Evolutionary conservation across 2,329 filamentous ascomycete genomes (phyloP), one percentile per base, ranked within the genome.

Genomic region (Cladosporium sp.): DNA sequence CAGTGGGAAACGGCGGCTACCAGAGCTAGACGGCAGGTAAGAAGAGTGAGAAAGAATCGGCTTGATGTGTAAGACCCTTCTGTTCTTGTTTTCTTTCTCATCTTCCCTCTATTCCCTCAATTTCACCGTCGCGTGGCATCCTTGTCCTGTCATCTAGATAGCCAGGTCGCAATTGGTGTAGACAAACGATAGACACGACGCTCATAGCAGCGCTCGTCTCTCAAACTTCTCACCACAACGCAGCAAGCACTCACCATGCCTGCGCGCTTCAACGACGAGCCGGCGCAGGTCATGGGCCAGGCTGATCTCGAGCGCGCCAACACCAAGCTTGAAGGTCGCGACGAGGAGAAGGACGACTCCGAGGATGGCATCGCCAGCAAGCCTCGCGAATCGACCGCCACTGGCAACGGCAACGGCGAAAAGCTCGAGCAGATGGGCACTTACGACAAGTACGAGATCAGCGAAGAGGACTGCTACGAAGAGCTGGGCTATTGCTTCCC

Each of bases 401-500:
- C 54, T 38, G 45, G 42, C 45, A 19, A n/a, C 32, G 37, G 41
- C 40, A 50, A 57, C 18, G 56, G 52, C 43, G 56, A 58, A 20
- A 56, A 64, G 19, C 54, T 62, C 8, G 61, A 65, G 30, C 56
- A 60, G 52, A 54, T 64, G 19, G 64, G 62, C 53, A 64, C 61
- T 3, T 57, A 74, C 59, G 72, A 73, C 56, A 73, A 73, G 57
- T 70, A 72, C 59, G 74, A 68, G 54, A 68, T 79, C 53, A 73
- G 68, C 0, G 77, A 79, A 51, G 68, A 68, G 13, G 73, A 78
- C 36, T 73, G 71, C 61, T 77, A 78, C 44, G 70, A 77, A 4
- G 65, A 71, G 27, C 70, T 78, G 9, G 78, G 75, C 12, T 77
- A 72, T 61, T 65, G 62, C 11, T 80, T 73, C 53, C 66, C 77